Percentiles rank a stretch among this genome's conserved stretches.
phyloP scores from a whole-genome alignment of 164 flowering plant genomes.

The Paratinospora sagittata region DNA sequence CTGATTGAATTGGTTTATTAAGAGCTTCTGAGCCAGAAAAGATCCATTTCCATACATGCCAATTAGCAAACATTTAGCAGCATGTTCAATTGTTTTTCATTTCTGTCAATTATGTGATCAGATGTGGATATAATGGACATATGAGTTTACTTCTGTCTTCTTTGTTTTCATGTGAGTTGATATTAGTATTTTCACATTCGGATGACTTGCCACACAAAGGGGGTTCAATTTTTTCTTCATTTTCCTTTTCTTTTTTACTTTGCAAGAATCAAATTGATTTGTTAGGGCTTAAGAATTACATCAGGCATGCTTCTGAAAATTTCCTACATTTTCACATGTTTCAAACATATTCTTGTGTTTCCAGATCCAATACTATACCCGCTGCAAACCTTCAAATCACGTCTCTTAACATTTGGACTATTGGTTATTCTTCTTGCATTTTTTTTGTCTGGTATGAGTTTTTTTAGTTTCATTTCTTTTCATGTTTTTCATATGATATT shows the following conservation, averaged over 20 bases:
- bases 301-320: neutral
- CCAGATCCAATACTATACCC: neutral
- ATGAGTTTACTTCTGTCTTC: neutral
- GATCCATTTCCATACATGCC: neutral
- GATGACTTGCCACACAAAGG: neutral
- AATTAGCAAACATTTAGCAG: neutral
- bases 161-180: neutral
- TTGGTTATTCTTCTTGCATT: no score
- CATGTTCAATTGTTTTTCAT: neutral
- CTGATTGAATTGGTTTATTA: neutral
- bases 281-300: no score
- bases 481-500: conserved; percentile 11
- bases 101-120: no score
- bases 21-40: neutral
- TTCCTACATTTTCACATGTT: neutral
- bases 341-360: neutral
- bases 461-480: neutral
- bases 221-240: neutral
- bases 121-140: no score
- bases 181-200: neutral
- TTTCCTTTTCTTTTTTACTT: neutral
- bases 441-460: no score
- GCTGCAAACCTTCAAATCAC: no score
- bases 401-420: no score
- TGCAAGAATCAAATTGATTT: no score